These are phyloP conservation scores for Fusarium sp. DNA, from an alignment of 2,329 filamentous ascomycete genomes.

Conservation along the genomic window DNA sequence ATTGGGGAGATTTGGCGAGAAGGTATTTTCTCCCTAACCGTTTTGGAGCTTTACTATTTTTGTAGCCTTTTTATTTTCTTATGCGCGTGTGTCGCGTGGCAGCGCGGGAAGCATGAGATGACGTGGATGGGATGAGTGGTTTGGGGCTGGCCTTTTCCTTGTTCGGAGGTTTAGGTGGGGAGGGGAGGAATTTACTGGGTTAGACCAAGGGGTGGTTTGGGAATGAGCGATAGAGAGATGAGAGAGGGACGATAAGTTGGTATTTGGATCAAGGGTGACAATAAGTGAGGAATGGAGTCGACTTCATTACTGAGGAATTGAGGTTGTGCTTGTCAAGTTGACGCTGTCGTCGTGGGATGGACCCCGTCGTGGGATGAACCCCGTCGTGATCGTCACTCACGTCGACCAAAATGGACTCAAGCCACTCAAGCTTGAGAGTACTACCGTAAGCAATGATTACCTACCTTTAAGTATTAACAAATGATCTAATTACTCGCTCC, in stretches of 20 bases:
- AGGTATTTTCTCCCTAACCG: neutral
- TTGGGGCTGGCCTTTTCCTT: conserved; percentile 41
- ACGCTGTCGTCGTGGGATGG: too few relatives aligned
- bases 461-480: too few relatives aligned
- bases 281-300: too few relatives aligned
- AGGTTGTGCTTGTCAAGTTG: too few relatives aligned
- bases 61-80: conserved; percentile 27
- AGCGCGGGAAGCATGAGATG: conserved; percentile 20
- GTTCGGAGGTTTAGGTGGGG: conserved; percentile 41
- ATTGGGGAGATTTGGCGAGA: conserved; percentile 31
- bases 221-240: neutral
- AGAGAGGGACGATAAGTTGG: neutral
- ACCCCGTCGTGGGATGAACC: too few relatives aligned
- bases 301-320: too few relatives aligned
- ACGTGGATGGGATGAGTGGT: conserved; percentile 25
- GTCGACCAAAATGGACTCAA: too few relatives aligned
- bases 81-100: neutral
- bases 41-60: conserved; percentile 56
- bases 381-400: too few relatives aligned
- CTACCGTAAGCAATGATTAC: too few relatives aligned
- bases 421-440: too few relatives aligned
- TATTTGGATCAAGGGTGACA: neutral
- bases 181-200: conserved; percentile 19
- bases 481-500: too few relatives aligned
- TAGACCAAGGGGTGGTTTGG: neutral